These are phyloP conservation scores for Aeminium ludgeri DNA, from an alignment of 495 filamentous ascomycete species.

Conservation along the genomic window DNA sequence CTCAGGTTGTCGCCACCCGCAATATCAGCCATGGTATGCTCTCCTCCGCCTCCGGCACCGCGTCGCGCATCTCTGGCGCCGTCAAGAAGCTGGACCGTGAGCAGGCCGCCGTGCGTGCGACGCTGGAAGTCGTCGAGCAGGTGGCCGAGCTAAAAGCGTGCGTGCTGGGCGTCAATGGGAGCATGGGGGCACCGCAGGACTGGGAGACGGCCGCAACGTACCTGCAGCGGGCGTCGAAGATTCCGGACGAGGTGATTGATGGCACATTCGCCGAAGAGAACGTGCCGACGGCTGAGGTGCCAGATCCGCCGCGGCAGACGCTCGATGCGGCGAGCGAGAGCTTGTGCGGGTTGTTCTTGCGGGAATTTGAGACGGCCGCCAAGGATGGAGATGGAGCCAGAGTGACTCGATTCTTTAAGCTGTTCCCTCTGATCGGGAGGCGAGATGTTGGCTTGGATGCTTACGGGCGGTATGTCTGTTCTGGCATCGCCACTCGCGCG, in stretches of 20 bases:
- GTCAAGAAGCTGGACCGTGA: constrained; percentile 78
- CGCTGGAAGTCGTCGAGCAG: constrained; percentile 83
- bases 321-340: constrained; percentile 74
- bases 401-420: constrained; percentile 92
- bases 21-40: constrained; percentile 78
- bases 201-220: constrained; percentile 95
- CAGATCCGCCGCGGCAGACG: constrained; percentile 75
- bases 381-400: constrained; percentile 66
- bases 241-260: constrained; percentile 60
- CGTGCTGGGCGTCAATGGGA: constrained; percentile 82
- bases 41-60: constrained; percentile 64
- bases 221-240: constrained; percentile 60
- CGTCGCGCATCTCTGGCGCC: constrained; percentile 66
- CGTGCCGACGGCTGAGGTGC: constrained; percentile 89
- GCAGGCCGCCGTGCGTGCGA: constrained; percentile 76
- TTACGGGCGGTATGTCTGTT: constrained; percentile 88
- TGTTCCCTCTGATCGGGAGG: constrained; percentile 87
- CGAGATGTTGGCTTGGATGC: constrained; percentile 81
- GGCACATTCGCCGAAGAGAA: constrained; percentile 84
- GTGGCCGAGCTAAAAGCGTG: constrained; percentile 92
- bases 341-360: constrained; percentile 71
- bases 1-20: constrained; percentile 71
- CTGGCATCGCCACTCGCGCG: constrained; percentile 72
- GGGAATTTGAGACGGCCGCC: constrained; percentile 89
- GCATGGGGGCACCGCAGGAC: constrained; percentile 94